phyloP scores from a whole-genome alignment of 192 early-diverging fungal genomes.

The Gonapodya prolifera region DNA sequence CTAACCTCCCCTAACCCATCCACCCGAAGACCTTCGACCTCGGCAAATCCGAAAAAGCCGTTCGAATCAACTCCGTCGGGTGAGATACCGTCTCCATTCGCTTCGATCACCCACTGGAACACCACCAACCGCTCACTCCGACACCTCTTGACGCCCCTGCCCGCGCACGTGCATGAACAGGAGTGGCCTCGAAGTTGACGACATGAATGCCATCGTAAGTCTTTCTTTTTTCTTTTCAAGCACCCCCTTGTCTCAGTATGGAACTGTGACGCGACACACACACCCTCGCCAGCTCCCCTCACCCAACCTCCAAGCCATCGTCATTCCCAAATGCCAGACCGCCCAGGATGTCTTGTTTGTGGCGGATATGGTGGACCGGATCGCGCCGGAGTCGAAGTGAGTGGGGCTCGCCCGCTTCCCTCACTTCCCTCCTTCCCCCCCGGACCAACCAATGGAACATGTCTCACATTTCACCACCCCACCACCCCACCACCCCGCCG shows the following conservation, averaged over 20 bases:
- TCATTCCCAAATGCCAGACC: slow-evolving; percentile 81
- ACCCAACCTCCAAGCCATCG: slow-evolving; percentile 48
- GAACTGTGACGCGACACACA: background rate
- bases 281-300: slow-evolving; percentile 41
- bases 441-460: no score
- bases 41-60: slow-evolving; percentile 62
- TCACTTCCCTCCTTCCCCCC: no score
- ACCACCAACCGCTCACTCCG: no score
- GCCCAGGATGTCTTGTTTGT: slow-evolving; percentile 68
- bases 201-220: slow-evolving; percentile 62
- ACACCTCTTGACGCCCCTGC: no score
- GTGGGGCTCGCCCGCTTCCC: background rate
- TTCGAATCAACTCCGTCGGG: slow-evolving; percentile 79
- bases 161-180: no score
- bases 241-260: background rate
- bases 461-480: no score
- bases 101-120: background rate
- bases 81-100: slow-evolving; percentile 31
- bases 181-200: slow-evolving; percentile 55
- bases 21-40: slow-evolving; percentile 49
- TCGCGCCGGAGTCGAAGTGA: slow-evolving; percentile 48
- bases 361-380: slow-evolving; percentile 51
- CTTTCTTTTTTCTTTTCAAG: background rate
- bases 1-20: no score
- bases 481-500: no score